These are phyloP conservation scores for Colletotrichum lindemuthianum DNA, from an alignment of 2,329 filamentous ascomycete species.

Conservation along the genomic window DNA sequence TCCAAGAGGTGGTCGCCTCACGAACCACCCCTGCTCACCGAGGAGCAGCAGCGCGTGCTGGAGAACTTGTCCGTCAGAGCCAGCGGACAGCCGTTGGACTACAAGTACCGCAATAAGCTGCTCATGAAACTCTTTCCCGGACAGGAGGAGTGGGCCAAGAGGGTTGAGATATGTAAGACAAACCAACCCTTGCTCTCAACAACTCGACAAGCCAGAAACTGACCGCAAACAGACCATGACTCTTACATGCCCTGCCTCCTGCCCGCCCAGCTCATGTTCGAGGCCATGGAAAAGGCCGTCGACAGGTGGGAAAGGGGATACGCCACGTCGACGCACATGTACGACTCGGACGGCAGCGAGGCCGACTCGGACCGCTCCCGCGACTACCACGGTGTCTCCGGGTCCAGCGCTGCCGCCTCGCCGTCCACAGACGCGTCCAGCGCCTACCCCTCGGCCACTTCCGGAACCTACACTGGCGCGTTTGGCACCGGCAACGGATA, in stretches of 20 bases:
- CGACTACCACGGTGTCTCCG: conserved; percentile 26
- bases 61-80: conserved; percentile 30
- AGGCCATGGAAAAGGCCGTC: conserved; percentile 31
- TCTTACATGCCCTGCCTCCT: conserved; percentile 31
- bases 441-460: conserved; percentile 19
- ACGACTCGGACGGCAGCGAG: conserved; percentile 32
- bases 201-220: neutral
- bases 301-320: conserved; percentile 32
- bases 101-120: conserved; percentile 33
- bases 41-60: conserved; percentile 29
- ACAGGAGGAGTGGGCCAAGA: conserved; percentile 31
- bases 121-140: conserved; percentile 34
- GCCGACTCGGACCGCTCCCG: conserved; percentile 29
- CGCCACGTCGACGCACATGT: conserved; percentile 6
- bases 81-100: conserved; percentile 28
- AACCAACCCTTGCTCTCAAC: neutral
- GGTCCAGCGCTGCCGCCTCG: conserved; percentile 24
- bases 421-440: conserved; percentile 31
- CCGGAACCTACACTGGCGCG: conserved; percentile 24
- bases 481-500: conserved; percentile 19
- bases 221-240: conserved; percentile 21
- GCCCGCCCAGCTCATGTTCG: conserved; percentile 32
- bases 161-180: conserved; percentile 32
- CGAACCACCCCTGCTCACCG: conserved; percentile 23
- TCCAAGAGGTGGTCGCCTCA: conserved; percentile 27